Conservation (phyloP, 805 yeast genomes). For the Teunomyces cretensis region DNA sequence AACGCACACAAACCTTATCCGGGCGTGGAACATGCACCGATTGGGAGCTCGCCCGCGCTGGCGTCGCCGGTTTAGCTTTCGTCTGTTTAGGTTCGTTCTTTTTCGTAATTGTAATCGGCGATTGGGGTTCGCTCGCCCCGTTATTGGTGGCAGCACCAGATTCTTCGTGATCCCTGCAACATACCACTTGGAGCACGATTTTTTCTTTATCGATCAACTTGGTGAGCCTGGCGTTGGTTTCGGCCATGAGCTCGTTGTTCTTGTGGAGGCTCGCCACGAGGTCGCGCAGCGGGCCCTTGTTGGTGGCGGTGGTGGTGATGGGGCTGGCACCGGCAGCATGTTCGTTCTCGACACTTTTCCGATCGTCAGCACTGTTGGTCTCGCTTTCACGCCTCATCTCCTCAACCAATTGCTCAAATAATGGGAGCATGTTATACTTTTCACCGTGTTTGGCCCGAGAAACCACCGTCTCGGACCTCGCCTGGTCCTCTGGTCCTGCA, state of each 20-base stretch:
- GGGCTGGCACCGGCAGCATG: too few relatives aligned
- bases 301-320: neutral
- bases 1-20: neutral
- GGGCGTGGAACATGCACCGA: neutral
- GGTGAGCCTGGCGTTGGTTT: neutral
- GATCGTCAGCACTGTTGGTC: neutral
- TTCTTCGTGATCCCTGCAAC: neutral
- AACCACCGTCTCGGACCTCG: too few relatives aligned
- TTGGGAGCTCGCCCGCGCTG: neutral
- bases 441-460: too few relatives aligned
- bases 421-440: slow-evolving; percentile 2
- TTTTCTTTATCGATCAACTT: neutral
- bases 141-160: neutral
- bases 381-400: slow-evolving; percentile 3
- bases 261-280: neutral
- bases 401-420: slow-evolving; percentile 9
- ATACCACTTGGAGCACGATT: neutral
- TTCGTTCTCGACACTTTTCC: too few relatives aligned
- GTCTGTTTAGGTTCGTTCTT: neutral
- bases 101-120: neutral
- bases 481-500: too few relatives aligned
- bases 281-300: slow-evolving; percentile 3
- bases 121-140: neutral
- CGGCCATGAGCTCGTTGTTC: neutral
- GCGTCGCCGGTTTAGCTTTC: neutral